These are phyloP conservation scores for Crithidia thermophila DNA, from an alignment of 208 protist genomes.

Conservation along the genomic window DNA sequence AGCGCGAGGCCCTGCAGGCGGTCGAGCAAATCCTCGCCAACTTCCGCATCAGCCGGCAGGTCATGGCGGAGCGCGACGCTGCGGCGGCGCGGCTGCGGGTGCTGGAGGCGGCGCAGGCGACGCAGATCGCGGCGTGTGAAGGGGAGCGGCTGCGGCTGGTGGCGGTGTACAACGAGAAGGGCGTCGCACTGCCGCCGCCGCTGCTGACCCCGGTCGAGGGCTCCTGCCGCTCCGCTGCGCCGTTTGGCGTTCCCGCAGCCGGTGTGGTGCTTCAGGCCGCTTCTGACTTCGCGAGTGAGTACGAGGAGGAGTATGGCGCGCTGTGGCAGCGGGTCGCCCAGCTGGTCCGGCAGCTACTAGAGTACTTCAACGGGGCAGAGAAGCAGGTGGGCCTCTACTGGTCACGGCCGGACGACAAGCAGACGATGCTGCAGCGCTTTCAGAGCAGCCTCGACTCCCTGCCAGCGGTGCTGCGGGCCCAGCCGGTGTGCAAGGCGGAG, in stretches of 20 bases:
- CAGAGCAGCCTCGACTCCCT: constrained; percentile 54
- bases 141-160: constrained; percentile 65
- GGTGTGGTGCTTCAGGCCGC: constrained; percentile 46
- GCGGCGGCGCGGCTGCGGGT: constrained; percentile 35
- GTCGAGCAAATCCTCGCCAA: constrained; percentile 36
- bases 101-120: constrained; percentile 39
- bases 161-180: constrained; percentile 73
- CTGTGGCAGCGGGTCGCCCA: constrained; percentile 34
- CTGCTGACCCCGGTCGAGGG: constrained; percentile 34
- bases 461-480: constrained; percentile 42
- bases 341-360: constrained; percentile 44
- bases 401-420: constrained; percentile 65
- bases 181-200: constrained; percentile 60
- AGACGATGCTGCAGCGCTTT: constrained; percentile 63
- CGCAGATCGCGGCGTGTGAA: constrained; percentile 61
- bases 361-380: constrained; percentile 46
- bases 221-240: constrained; percentile 16
- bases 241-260: constrained; percentile 13
- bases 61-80: constrained; percentile 46
- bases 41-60: constrained; percentile 36
- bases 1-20: constrained; percentile 34
- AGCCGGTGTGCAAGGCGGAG: constrained; percentile 71
- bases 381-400: constrained; percentile 52
- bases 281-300: constrained; percentile 42
- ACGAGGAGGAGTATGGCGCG: constrained; percentile 52